These are phyloP conservation scores for Fusarium succisae DNA, from an alignment of 2,329 filamentous ascomycete species.

Conservation along the genomic window DNA sequence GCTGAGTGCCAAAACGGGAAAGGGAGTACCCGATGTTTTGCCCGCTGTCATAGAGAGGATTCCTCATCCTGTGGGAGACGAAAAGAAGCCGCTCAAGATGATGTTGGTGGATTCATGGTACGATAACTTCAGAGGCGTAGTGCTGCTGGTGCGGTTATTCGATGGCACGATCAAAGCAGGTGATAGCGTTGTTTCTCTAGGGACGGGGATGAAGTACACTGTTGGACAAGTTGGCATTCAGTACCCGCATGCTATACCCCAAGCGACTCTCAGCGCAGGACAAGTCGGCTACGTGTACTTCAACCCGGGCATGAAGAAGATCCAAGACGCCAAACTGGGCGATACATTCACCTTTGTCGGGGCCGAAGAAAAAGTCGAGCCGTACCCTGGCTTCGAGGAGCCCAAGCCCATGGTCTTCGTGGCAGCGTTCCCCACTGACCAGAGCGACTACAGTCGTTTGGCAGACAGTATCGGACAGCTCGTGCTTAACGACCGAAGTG, in stretches of 20 bases:
- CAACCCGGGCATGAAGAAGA: conserved; percentile 98
- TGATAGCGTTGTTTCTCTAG: conserved; percentile 87
- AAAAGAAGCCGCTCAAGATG: conserved; percentile 77
- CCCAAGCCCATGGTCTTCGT: conserved; percentile 99
- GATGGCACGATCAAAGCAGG: conserved; percentile 86
- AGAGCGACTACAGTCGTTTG: conserved; percentile 83
- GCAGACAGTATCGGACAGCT: conserved; percentile 96
- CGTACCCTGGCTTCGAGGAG: conserved; percentile 92
- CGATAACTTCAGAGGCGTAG: conserved; percentile 92
- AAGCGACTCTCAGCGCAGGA: conserved; percentile 82
- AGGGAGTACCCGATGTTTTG: conserved; percentile 84
- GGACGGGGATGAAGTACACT: conserved; percentile 87
- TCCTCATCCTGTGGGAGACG: conserved; percentile 80
- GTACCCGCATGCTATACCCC: conserved; percentile 87
- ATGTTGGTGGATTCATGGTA: conserved; percentile 98
- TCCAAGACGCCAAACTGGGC: conserved; percentile 93
- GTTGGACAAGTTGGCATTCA: conserved; percentile 98
- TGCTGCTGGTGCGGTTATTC: conserved; percentile 90
- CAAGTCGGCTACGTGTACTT: conserved; percentile 98
- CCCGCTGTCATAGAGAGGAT: conserved; percentile 88
- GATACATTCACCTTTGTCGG: conserved; percentile 92
- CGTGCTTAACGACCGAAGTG: conserved; percentile 92
- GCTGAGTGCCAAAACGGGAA: conserved; percentile 92
- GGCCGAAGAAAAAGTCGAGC: conserved; percentile 77
- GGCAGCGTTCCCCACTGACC: conserved; percentile 93